A percentile compares a stretch with the other conserved stretches of the same genome.
These are phyloP conservation scores for Gentiana dahurica DNA, from an alignment of 257 asterid genomes.

Conservation along the genomic window DNA sequence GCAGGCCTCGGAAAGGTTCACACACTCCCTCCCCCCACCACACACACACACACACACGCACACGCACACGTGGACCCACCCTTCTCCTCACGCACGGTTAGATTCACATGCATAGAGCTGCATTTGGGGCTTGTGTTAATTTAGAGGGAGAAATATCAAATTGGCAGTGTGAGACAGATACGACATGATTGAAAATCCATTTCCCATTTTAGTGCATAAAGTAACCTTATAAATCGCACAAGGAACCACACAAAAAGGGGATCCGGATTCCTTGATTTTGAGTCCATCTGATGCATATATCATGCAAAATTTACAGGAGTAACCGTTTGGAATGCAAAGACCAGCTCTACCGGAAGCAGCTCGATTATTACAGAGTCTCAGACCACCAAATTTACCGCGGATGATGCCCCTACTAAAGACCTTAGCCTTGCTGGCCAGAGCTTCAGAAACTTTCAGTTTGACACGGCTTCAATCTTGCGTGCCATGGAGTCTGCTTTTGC, in stretches of 20 bases:
- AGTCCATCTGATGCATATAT: too few relatives aligned
- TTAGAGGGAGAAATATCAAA: too few relatives aligned
- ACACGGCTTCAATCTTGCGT: constrained; percentile 41
- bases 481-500: constrained; percentile 64
- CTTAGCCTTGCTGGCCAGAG: constrained; percentile 28
- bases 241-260: too few relatives aligned
- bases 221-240: too few relatives aligned
- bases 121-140: too few relatives aligned
- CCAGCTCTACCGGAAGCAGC: constrained; percentile 49
- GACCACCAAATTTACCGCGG: constrained; percentile 31
- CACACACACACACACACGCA: neutral
- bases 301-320: constrained; percentile 31
- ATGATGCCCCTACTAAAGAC: constrained; percentile 28
- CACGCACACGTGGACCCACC: too few relatives aligned
- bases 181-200: too few relatives aligned
- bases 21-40: constrained; percentile 6
- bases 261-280: too few relatives aligned
- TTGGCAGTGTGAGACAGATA: too few relatives aligned
- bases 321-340: constrained; percentile 64
- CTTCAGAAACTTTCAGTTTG: constrained; percentile 67
- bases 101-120: too few relatives aligned
- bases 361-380: constrained; percentile 35
- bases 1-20: constrained; percentile 53
- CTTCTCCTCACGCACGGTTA: too few relatives aligned
- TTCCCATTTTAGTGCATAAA: too few relatives aligned